These are phyloP conservation scores for Nematocida displodere DNA, from an alignment of 371 early-diverging fungal species.

Conservation along the genomic window DNA sequence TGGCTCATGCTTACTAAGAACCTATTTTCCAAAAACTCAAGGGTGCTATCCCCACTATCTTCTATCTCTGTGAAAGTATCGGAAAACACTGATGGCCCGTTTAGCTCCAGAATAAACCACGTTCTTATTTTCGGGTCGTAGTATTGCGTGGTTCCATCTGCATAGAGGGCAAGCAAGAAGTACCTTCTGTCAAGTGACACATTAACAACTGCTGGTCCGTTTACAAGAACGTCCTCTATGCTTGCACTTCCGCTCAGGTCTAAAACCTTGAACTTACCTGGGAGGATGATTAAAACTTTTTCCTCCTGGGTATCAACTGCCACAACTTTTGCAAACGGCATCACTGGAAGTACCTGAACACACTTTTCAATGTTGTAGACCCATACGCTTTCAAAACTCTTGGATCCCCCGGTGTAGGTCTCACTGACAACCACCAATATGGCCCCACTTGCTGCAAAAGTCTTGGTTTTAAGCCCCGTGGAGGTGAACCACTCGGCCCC, in stretches of 20 bases:
- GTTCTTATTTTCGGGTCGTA: slow-evolving; percentile 16
- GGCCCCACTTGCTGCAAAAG: slow-evolving; percentile 32
- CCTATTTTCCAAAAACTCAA: slow-evolving; percentile 41
- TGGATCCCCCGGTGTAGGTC: background rate
- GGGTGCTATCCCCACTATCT: background rate
- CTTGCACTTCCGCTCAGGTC: slow-evolving; percentile 27
- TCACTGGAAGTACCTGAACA: slow-evolving; percentile 55
- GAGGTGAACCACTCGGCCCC: slow-evolving; percentile 48
- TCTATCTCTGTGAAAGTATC: slow-evolving; percentile 3
- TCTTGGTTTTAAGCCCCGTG: slow-evolving; percentile 41
- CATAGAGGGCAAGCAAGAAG: slow-evolving; percentile 56
- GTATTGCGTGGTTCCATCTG: slow-evolving; percentile 11
- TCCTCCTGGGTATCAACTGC: slow-evolving; percentile 50
- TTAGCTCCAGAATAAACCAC: slow-evolving; percentile 22
- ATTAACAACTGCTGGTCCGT: slow-evolving; percentile 5
- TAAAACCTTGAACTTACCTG: slow-evolving; percentile 51
- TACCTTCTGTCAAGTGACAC: slow-evolving; percentile 52
- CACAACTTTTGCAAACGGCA: slow-evolving; percentile 38
- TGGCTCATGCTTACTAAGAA: background rate
- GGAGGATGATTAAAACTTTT: slow-evolving; percentile 39
- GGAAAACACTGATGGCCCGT: slow-evolving; percentile 21
- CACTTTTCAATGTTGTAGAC: slow-evolving; percentile 58
- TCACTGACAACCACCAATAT: slow-evolving; percentile 36
- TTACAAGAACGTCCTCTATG: slow-evolving; percentile 8
- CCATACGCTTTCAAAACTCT: slow-evolving; percentile 31